These are phyloP conservation scores for Colletotrichum cereale DNA, from an alignment of 2,329 filamentous ascomycete species.

Conservation along the genomic window DNA sequence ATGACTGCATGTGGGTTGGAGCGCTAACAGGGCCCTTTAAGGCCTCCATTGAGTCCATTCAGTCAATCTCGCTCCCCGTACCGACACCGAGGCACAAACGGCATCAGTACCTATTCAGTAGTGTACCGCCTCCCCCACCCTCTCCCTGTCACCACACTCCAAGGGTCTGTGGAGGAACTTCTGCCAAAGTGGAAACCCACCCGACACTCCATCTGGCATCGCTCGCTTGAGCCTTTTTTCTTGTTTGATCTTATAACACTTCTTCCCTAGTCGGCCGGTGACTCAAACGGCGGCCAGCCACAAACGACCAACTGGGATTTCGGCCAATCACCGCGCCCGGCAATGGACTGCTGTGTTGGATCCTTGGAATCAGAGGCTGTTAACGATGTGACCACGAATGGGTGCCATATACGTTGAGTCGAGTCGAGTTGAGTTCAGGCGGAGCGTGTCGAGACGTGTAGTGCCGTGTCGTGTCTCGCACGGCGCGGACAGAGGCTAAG, in stretches of 20 bases:
- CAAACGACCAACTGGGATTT: background rate
- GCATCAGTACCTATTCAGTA: no score
- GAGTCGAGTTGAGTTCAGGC: background rate
- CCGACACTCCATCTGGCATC: slow-evolving; percentile 15
- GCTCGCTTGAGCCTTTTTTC: background rate
- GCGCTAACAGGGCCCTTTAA: slow-evolving; percentile 27
- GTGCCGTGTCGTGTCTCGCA: background rate
- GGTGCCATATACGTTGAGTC: background rate
- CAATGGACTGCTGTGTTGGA: background rate
- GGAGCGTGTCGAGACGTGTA: background rate
- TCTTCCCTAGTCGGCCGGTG: slow-evolving; percentile 20
- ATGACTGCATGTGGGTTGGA: slow-evolving; percentile 31
- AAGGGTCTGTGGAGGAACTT: slow-evolving; percentile 37
- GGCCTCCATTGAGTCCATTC: background rate
- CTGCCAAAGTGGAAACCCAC: slow-evolving; percentile 37
- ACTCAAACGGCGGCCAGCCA: slow-evolving; percentile 35
- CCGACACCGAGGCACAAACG: background rate
- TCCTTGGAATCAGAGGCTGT: background rate
- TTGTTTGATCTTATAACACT: background rate
- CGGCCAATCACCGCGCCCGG: slow-evolving; percentile 19
- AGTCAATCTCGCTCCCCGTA: background rate
- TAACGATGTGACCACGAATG: background rate
- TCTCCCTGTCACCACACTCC: background rate
- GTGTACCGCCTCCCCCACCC: no score
- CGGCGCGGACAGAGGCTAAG: background rate